Conservation (phyloP, 139 green algal species). For the Picochlorum costavermella region DNA sequence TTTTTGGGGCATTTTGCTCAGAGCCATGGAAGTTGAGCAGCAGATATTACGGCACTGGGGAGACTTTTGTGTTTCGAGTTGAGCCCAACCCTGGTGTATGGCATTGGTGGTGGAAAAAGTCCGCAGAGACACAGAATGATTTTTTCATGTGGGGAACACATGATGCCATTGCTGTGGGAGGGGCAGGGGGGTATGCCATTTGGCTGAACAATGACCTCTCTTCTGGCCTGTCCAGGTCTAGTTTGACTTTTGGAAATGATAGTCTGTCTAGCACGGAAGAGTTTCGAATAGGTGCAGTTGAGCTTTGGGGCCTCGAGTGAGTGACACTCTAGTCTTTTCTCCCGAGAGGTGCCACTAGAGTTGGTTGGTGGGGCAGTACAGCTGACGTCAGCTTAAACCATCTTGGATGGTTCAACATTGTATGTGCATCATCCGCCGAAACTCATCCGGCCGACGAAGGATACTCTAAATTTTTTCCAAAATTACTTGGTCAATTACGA, state of each 20-base stretch:
- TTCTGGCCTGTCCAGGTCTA: conserved; percentile 13
- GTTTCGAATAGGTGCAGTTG: conserved; percentile 24
- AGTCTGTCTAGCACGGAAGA: conserved; percentile 21
- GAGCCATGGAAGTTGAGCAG: conserved; percentile 25
- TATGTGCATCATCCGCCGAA: too few relatives aligned
- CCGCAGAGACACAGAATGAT: conserved; percentile 18
- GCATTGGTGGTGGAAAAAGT: conserved; percentile 16
- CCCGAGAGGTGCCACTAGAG: too few relatives aligned
- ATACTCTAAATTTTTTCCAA: too few relatives aligned
- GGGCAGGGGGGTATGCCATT: conserved; percentile 31
- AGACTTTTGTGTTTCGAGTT: conserved; percentile 32
- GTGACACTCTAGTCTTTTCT: not conserved
- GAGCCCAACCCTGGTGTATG: conserved; percentile 5
- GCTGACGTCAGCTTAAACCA: not conserved
- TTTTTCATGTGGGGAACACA: conserved; percentile 27
- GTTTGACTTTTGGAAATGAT: conserved; percentile 30
- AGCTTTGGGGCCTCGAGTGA: conserved; percentile 27
- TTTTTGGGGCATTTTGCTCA: conserved; percentile 33
- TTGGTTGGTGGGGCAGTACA: too few relatives aligned
- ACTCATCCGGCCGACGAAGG: too few relatives aligned
- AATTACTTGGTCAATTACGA: too few relatives aligned
- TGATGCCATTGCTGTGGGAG: conserved; percentile 30
- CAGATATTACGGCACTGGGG: conserved; percentile 29
- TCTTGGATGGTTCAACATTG: not conserved
- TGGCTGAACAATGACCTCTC: conserved; percentile 27